Conservation (phyloP, 2,329 filamentous ascomycete species). For the Phaeosphaeriaceae sp. region DNA sequence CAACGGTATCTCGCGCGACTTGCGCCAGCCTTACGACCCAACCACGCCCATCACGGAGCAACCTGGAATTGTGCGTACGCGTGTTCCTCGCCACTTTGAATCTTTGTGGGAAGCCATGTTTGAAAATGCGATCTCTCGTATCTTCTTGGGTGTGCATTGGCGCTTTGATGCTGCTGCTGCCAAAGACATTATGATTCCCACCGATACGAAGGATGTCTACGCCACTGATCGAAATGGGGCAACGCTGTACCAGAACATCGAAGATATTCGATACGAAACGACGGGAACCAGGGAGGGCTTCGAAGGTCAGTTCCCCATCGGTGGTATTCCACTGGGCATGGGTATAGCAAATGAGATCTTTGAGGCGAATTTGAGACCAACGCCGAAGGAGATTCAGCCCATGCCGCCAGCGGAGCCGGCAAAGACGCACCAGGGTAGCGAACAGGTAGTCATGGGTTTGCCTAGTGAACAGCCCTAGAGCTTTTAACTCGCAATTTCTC, state of each 20-base stretch:
- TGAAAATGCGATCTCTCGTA: conserved; percentile 34
- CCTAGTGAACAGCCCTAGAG: background rate
- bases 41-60: conserved; percentile 29
- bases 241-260: conserved; percentile 14
- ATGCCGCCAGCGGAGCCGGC: background rate
- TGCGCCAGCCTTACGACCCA: conserved; percentile 31
- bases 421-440: background rate
- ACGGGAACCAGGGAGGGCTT: conserved; percentile 13
- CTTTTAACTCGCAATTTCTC: too few relatives aligned
- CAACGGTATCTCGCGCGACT: conserved; percentile 32
- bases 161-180: conserved; percentile 35
- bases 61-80: conserved; percentile 32
- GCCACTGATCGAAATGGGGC: conserved; percentile 14
- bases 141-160: conserved; percentile 39
- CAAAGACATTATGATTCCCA: conserved; percentile 22
- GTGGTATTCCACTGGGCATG: conserved; percentile 20
- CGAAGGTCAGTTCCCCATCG: conserved; percentile 14
- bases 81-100: conserved; percentile 21
- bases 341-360: conserved; percentile 22
- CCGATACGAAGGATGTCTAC: conserved; percentile 14
- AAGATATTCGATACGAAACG: conserved; percentile 17
- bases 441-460: background rate
- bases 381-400: conserved; percentile 13
- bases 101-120: conserved; percentile 37
- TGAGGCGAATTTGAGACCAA: conserved; percentile 11